Conservation (phyloP, 2,329 filamentous ascomycete species). For the Fusarium anguioides region DNA sequence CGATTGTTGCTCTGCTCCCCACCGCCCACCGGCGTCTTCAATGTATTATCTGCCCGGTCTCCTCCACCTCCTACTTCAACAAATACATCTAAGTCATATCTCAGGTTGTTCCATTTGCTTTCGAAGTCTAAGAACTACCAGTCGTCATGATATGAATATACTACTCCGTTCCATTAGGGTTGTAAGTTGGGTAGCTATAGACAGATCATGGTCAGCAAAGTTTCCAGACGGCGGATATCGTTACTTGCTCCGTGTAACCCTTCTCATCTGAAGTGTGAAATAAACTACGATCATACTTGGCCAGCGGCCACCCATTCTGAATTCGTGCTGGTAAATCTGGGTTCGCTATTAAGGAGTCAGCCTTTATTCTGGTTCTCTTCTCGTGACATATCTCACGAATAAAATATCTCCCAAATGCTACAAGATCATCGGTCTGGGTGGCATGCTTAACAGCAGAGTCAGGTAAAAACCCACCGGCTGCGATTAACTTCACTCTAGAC, state of each 20-base stretch:
- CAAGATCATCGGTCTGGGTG: conserved; percentile 48
- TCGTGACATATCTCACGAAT: conserved; percentile 32
- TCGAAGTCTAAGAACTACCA: too few species aligned
- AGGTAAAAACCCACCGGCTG: conserved; percentile 51
- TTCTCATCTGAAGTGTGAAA: conserved; percentile 36
- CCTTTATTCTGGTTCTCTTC: background rate
- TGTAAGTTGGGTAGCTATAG: conserved; percentile 32
- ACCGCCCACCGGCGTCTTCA: too few species aligned
- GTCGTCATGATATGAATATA: background rate
- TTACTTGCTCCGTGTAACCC: conserved; percentile 40
- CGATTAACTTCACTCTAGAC: conserved; percentile 43
- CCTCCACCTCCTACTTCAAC: too few species aligned
- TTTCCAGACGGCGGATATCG: background rate
- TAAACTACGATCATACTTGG: conserved; percentile 35
- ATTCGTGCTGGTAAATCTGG: conserved; percentile 42
- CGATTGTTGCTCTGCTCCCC: too few species aligned
- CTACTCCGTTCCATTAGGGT: background rate
- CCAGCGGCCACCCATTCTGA: conserved; percentile 40
- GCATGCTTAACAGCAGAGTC: conserved; percentile 47
- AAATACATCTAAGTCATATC: too few species aligned
- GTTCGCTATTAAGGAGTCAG: conserved; percentile 36
- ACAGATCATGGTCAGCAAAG: background rate
- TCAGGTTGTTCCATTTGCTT: too few species aligned
- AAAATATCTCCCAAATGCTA: conserved; percentile 51
- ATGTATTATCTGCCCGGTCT: too few species aligned